Evolutionary conservation across 2,329 filamentous ascomycete genomes (phyloP).

Genomic region (Ceratocystis diversiconidia): DNA sequence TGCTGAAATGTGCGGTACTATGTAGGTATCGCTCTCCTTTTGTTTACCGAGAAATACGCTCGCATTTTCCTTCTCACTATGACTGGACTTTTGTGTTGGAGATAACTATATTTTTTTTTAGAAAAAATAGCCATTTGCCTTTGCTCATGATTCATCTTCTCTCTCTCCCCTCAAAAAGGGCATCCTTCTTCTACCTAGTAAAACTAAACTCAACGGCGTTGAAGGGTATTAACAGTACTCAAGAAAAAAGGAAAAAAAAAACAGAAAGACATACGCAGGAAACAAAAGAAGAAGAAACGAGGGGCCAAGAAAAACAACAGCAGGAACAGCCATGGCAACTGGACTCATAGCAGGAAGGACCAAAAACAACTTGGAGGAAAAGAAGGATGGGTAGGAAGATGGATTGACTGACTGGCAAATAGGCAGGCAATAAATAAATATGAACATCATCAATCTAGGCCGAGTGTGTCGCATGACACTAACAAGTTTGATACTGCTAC

Average conservation of each 20-base stretch:
- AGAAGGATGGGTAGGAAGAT: no score
- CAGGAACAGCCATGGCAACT: not conserved
- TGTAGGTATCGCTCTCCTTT: no score
- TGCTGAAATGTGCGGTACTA: no score
- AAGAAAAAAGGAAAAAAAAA: slow-evolving; percentile 5
- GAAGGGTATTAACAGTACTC: slow-evolving; percentile 13
- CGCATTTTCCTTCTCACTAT: no score
- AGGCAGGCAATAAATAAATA: no score
- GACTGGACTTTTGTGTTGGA: no score
- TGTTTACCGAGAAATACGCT: no score
- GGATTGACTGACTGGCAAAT: no score
- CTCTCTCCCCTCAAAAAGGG: not conserved
- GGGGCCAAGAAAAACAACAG: not conserved
- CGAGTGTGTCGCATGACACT: no score
- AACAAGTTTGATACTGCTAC: not conserved
- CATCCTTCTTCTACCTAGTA: slow-evolving; percentile 1
- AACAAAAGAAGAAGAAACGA: not conserved
- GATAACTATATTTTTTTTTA: not conserved
- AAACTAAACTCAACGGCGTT: not conserved
- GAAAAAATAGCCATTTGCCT: not conserved
- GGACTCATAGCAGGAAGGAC: not conserved
- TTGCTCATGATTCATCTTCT: not conserved
- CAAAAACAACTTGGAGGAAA: not conserved
- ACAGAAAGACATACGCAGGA: not conserved
- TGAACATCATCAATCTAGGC: no score